Evolutionary conservation across 345 rosid genomes (phyloP).

Genomic region (Pugionium cornutum): DNA sequence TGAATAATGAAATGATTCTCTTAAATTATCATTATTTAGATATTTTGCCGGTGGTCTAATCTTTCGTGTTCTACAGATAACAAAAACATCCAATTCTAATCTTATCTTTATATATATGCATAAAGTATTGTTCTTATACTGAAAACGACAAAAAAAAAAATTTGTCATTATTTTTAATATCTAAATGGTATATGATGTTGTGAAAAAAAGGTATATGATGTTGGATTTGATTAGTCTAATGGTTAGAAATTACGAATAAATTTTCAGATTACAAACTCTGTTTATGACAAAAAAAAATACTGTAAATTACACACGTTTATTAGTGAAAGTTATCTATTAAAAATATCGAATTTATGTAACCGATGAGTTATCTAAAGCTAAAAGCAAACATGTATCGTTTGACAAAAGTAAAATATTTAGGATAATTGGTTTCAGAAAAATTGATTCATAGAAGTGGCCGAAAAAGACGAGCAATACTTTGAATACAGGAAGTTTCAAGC

Average conservation of each 20-base stretch:
- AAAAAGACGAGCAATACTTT: background rate
- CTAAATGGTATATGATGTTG: slow-evolving; percentile 2
- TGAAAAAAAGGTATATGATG: background rate
- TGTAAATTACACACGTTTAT: slow-evolving; percentile 18
- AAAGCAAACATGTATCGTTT: slow-evolving; percentile 9
- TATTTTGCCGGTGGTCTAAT: slow-evolving; percentile 23
- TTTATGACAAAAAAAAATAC: background rate
- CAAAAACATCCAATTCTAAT: background rate
- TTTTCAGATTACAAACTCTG: background rate
- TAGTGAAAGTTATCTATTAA: slow-evolving; percentile 6
- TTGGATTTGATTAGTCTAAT: background rate
- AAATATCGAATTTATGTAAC: slow-evolving; percentile 7
- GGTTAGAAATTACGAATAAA: slow-evolving; percentile 1
- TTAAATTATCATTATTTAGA: slow-evolving; percentile 21
- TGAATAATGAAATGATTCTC: slow-evolving; percentile 8
- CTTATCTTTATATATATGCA: slow-evolving; percentile 22
- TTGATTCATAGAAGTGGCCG: background rate
- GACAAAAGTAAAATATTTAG: slow-evolving; percentile 1
- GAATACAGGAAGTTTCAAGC: slow-evolving; percentile 10
- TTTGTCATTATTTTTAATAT: background rate
- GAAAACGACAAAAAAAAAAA: slow-evolving; percentile 21
- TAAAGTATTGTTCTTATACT: slow-evolving; percentile 24
- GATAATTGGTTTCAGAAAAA: background rate
- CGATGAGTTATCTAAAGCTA: slow-evolving; percentile 33
- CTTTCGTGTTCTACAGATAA: background rate